A percentile compares a stretch with the other conserved stretches of the same genome.
Evolutionary conservation across 1,139 yeast species (phyloP).

Genomic region (Scheffersomyces lignicola): DNA sequence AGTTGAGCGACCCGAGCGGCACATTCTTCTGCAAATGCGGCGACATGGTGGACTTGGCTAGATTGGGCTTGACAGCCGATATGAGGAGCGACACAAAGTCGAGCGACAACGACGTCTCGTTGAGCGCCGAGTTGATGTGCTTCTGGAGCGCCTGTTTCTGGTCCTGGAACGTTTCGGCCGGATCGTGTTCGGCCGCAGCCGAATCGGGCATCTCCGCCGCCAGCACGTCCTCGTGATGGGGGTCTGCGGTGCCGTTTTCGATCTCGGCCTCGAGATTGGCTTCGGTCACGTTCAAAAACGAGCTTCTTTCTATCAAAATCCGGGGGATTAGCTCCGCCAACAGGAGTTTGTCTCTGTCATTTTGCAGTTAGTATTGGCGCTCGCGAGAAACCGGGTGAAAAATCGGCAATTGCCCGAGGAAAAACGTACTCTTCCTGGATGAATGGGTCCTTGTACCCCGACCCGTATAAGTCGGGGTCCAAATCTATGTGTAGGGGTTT

Average conservation of each 20-base stretch:
- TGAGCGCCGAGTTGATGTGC: constrained; percentile 67
- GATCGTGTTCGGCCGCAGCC: constrained; percentile 9
- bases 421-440: constrained; percentile 40
- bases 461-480: constrained; percentile 19
- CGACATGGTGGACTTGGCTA: constrained; percentile 86
- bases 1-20: constrained; percentile 76
- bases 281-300: constrained; percentile 55
- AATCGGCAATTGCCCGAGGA: neutral
- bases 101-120: constrained; percentile 83
- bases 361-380: constrained; percentile 15
- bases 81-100: constrained; percentile 84
- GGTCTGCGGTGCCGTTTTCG: constrained; percentile 9
- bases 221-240: constrained; percentile 2
- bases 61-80: constrained; percentile 80
- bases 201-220: constrained; percentile 1
- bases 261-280: constrained; percentile 39
- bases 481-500: constrained; percentile 23
- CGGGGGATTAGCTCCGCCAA: constrained; percentile 44
- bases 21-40: constrained; percentile 78
- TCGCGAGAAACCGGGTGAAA: neutral
- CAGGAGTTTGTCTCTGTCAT: constrained; percentile 34
- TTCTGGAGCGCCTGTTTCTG: constrained; percentile 58
- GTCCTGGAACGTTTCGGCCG: constrained; percentile 52
- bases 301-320: constrained; percentile 38
- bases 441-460: constrained; percentile 37